These are phyloP conservation scores for Fusarium veterinarium DNA, from an alignment of 2,329 filamentous ascomycete species.

Conservation along the genomic window DNA sequence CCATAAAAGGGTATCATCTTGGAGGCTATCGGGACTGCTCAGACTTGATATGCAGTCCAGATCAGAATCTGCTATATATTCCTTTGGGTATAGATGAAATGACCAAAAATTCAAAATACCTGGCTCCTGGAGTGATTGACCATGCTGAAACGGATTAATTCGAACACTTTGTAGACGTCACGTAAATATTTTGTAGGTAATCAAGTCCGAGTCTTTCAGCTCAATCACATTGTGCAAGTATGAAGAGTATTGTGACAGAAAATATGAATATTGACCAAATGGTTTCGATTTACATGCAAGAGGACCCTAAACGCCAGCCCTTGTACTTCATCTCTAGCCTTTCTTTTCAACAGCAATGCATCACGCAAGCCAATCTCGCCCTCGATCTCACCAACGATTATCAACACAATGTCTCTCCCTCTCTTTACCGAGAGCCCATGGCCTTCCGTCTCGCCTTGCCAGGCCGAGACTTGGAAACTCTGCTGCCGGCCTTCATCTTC, in stretches of 20 bases:
- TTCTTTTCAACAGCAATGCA: constrained; percentile 39
- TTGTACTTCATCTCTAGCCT: constrained; percentile 39
- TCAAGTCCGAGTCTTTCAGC: not conserved
- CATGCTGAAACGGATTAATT: not conserved
- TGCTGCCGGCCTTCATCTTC: constrained; percentile 78
- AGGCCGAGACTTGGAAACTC: constrained; percentile 56
- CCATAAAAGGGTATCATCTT: constrained; percentile 19
- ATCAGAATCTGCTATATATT: constrained; percentile 51
- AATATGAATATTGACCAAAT: constrained; percentile 37
- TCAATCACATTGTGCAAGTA: not conserved
- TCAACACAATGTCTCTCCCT: not conserved
- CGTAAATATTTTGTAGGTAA: not conserved
- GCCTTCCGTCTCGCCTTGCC: constrained; percentile 66
- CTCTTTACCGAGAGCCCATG: constrained; percentile 43
- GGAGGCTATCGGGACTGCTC: constrained; percentile 25
- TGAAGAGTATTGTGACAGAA: constrained; percentile 12
- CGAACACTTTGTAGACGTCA: not conserved
- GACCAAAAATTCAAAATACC: constrained; percentile 45
- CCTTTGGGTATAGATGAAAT: constrained; percentile 53
- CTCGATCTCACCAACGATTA: constrained; percentile 2
- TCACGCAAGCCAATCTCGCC: constrained; percentile 4
- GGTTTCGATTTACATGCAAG: constrained; percentile 41
- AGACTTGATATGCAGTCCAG: constrained; percentile 34
- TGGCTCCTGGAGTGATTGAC: not conserved
- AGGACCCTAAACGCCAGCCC: constrained; percentile 43